phyloP scores from a whole-genome alignment of 2,329 filamentous ascomycete species.

The Talaromyces sp. region DNA sequence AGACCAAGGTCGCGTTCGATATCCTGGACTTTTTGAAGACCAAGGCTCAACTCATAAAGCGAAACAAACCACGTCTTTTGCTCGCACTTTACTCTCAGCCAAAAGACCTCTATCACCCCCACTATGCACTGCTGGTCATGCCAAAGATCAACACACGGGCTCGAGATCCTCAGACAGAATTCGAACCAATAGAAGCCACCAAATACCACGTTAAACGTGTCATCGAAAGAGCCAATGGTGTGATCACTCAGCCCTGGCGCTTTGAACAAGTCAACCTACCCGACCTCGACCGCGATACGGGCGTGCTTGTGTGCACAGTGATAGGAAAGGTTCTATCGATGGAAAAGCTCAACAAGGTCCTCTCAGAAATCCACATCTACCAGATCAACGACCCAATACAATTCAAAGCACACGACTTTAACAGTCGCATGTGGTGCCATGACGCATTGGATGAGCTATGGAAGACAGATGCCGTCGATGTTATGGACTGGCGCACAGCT shows the following conservation, averaged over 20 bases:
- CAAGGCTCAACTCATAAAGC: background rate
- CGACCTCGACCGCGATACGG: background rate
- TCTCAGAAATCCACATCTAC: constrained; percentile 1
- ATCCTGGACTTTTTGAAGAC: no score
- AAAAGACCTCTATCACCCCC: background rate
- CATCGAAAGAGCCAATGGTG: background rate
- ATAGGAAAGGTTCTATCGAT: constrained; percentile 4
- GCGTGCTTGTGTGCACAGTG: background rate
- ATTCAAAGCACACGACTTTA: background rate
- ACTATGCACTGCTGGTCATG: constrained; percentile 9
- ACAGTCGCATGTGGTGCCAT: constrained; percentile 1
- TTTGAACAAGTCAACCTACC: background rate
- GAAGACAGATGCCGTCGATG: background rate
- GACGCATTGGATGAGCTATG: constrained; percentile 1
- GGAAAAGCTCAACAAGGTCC: background rate
- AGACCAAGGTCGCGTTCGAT: no score
- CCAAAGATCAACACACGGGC: constrained; percentile 1
- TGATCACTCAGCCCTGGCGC: background rate
- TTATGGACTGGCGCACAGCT: constrained; percentile 2
- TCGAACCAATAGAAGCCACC: constrained; percentile 3
- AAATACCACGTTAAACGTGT: constrained; percentile 11
- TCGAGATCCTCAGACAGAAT: background rate
- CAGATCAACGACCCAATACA: background rate
- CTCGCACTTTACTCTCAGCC: constrained; percentile 10
- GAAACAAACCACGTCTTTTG: constrained; percentile 13